phyloP scores from a whole-genome alignment of 371 early-diverging fungal species.

The Saksenaea oblongispora region DNA sequence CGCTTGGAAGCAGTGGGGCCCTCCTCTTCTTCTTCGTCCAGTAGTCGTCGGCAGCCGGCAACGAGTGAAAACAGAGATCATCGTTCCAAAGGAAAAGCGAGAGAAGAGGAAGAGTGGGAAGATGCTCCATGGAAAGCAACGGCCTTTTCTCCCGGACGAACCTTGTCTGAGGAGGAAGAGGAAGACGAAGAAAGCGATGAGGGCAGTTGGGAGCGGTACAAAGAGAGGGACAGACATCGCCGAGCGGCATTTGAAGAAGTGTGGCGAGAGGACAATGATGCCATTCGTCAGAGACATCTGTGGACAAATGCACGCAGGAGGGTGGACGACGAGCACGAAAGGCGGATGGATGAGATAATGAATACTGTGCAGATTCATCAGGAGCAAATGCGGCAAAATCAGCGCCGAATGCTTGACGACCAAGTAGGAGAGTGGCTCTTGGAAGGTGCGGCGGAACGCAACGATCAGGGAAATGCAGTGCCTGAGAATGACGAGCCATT shows the following conservation, averaged over 20 bases:
- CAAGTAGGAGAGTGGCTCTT: not conserved
- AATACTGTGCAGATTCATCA: not conserved
- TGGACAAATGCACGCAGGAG: not conserved
- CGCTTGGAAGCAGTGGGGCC: not conserved
- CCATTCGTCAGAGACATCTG: not conserved
- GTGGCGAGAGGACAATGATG: not conserved
- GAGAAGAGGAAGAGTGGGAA: not conserved
- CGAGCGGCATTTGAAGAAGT: not conserved
- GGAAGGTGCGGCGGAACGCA: conserved; percentile 16
- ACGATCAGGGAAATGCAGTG: conserved; percentile 34
- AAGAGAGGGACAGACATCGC: not conserved
- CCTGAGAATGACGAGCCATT: conserved; percentile 14
- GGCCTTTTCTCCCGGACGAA: not conserved
- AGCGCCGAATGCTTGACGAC: not conserved
- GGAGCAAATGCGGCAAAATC: not conserved
- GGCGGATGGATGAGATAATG: too few species aligned
- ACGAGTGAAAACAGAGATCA: not conserved
- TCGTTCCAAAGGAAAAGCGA: not conserved
- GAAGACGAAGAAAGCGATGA: not conserved
- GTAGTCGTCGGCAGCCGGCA: too few species aligned
- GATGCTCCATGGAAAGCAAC: not conserved
- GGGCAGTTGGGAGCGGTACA: not conserved
- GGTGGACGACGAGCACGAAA: too few species aligned
- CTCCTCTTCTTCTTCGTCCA: not conserved
- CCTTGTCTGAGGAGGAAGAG: not conserved